A percentile compares a stretch with the other conserved stretches of the same genome.
phyloP scores from a whole-genome alignment of 306 rosid genomes.

The Vachellia collinsii region DNA sequence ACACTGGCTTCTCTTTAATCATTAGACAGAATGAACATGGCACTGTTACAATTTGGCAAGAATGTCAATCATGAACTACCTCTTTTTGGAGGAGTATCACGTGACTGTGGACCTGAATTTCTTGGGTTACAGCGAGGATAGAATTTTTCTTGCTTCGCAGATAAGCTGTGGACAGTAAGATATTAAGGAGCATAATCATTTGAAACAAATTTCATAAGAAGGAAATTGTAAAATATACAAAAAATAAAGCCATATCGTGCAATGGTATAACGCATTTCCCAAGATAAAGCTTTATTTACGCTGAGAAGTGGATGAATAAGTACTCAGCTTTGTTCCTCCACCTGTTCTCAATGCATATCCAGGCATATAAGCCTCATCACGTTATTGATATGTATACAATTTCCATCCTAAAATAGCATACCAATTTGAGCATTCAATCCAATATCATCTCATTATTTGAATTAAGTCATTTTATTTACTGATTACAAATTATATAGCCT shows the following conservation, averaged over 20 bases:
- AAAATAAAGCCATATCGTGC: constrained; percentile 23
- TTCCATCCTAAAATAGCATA: constrained; percentile 13
- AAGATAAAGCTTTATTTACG: not conserved
- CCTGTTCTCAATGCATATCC: constrained; percentile 1
- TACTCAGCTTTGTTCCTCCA: constrained; percentile 12
- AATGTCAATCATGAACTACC: constrained; percentile 47
- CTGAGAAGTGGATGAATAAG: constrained; percentile 14
- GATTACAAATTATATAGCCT: not conserved
- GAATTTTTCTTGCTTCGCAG: constrained; percentile 64
- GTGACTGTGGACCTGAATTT: constrained; percentile 89
- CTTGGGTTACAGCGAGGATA: constrained; percentile 77
- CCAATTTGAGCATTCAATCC: not conserved
- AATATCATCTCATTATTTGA: not conserved
- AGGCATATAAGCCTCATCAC: constrained; percentile 28
- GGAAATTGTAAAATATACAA: constrained; percentile 16
- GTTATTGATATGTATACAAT: not conserved
- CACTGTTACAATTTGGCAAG: constrained; percentile 8
- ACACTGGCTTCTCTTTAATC: not conserved
- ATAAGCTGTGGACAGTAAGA: constrained; percentile 55
- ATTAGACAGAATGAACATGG: not conserved
- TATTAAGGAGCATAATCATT: constrained; percentile 24
- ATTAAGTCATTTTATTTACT: not conserved
- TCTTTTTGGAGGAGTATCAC: constrained; percentile 93
- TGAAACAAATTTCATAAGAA: constrained; percentile 24
- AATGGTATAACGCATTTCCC: constrained; percentile 7